Evolutionary conservation across 768 basidiomycete species (phyloP).

Genomic region (Kockovaella imperatae): DNA sequence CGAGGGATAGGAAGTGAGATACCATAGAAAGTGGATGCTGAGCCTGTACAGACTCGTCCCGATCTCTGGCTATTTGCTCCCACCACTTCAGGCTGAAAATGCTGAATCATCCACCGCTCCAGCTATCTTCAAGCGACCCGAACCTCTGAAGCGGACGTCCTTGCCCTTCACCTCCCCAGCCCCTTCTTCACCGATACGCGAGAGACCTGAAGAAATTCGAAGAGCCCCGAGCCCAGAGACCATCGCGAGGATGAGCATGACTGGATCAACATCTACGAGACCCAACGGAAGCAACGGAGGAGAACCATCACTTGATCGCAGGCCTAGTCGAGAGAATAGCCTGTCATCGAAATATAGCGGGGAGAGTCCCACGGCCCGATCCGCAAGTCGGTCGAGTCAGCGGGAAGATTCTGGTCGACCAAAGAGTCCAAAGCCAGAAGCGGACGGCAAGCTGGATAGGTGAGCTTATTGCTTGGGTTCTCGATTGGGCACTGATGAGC

Average conservation of each 20-base stretch:
- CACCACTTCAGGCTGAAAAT: constrained; percentile 20
- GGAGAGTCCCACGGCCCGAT: not conserved
- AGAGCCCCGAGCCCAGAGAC: constrained; percentile 39
- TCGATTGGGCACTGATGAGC: not conserved
- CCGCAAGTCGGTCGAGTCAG: not conserved
- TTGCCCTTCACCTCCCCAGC: constrained; percentile 32
- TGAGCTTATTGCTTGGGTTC: constrained; percentile 4
- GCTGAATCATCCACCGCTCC: constrained; percentile 16
- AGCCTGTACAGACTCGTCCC: constrained; percentile 33
- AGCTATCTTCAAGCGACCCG: constrained; percentile 37
- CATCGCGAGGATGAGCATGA: constrained; percentile 42
- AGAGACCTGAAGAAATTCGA: constrained; percentile 11
- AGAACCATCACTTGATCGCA: constrained; percentile 8
- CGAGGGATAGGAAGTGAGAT: constrained; percentile 69
- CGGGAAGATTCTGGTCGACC: constrained; percentile 17
- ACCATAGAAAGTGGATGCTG: not conserved
- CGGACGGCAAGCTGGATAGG: constrained; percentile 41
- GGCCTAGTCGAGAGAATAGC: constrained; percentile 18
- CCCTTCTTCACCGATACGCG: constrained; percentile 22
- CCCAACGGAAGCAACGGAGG: constrained; percentile 1
- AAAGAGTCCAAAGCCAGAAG: constrained; percentile 42
- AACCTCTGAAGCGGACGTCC: constrained; percentile 33
- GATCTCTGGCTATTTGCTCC: constrained; percentile 34
- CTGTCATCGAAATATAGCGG: not conserved
- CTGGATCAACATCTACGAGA: constrained; percentile 3